Conservation (phyloP, 2,329 filamentous ascomycete genomes). For the Colletotrichum godetiae region DNA sequence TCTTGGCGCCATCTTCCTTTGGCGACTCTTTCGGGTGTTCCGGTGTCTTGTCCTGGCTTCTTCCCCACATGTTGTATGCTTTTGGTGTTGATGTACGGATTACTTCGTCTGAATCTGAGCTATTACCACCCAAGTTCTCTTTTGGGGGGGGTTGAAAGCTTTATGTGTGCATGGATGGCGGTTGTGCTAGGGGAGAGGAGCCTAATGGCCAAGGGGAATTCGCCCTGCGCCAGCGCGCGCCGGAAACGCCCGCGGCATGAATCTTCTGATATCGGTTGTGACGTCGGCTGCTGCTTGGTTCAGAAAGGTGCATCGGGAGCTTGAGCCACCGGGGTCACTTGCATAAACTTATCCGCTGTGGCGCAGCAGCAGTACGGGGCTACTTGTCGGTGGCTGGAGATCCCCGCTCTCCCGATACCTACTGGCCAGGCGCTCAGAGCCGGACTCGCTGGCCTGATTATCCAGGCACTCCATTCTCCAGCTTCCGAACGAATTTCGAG, state of each 20-base stretch:
- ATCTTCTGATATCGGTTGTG: conserved; percentile 25
- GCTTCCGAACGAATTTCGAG: conserved; percentile 38
- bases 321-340: conserved; percentile 6
- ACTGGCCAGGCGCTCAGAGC: background rate
- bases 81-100: conserved; percentile 2
- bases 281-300: conserved; percentile 24
- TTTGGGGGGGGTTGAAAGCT: background rate
- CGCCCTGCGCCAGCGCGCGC: conserved; percentile 8
- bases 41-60: conserved; percentile 47
- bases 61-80: conserved; percentile 51
- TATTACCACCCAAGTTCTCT: background rate
- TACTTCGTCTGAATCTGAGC: conserved; percentile 26
- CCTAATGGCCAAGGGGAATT: background rate
- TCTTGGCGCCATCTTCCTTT: conserved; percentile 38
- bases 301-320: conserved; percentile 21
- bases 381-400: conserved; percentile 7
- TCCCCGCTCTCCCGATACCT: conserved; percentile 12
- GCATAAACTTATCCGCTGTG: background rate
- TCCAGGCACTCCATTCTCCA: conserved; percentile 21
- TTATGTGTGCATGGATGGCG: conserved; percentile 28
- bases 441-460: conserved; percentile 1
- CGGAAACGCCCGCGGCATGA: conserved; percentile 33
- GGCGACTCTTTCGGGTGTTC: conserved; percentile 42
- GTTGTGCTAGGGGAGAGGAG: background rate
- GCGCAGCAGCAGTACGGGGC: background rate